Evolutionary conservation across 176 grass and related monocot species (phyloP).

Genomic region (Carex kokanica): DNA sequence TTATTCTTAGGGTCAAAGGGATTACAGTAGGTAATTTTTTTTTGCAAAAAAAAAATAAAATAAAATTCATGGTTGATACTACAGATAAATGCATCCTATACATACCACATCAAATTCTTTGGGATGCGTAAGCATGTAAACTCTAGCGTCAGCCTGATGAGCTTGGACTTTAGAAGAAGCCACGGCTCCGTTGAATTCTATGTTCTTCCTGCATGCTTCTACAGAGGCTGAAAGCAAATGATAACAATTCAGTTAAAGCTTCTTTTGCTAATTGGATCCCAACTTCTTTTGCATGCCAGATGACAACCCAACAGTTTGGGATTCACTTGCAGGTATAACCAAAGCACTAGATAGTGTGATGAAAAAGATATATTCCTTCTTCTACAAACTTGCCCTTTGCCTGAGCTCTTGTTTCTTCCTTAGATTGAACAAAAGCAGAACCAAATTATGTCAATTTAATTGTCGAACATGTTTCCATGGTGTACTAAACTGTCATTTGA

Average conservation of each 20-base stretch:
- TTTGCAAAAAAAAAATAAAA: neutral
- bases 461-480: neutral
- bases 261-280: neutral
- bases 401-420: neutral
- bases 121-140: slow-evolving; percentile 96
- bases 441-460: slow-evolving; percentile 18
- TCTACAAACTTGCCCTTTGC: neutral
- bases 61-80: slow-evolving; percentile 10
- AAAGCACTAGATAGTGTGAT: slow-evolving; percentile 9
- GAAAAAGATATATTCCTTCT: neutral
- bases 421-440: neutral
- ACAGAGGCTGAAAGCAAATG: slow-evolving; percentile 55
- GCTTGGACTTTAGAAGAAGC: slow-evolving; percentile 76
- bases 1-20: neutral
- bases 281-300: neutral
- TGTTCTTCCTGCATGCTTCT: slow-evolving; percentile 86
- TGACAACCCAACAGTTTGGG: neutral
- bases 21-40: neutral
- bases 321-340: neutral
- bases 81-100: neutral
- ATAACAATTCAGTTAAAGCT: slow-evolving; percentile 1
- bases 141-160: slow-evolving; percentile 86
- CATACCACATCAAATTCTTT: slow-evolving; percentile 99
- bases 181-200: slow-evolving; percentile 77
- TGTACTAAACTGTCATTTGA: neutral